These are phyloP conservation scores for Calonectria crousiana DNA, from an alignment of 2,329 filamentous ascomycete species.

Conservation along the genomic window DNA sequence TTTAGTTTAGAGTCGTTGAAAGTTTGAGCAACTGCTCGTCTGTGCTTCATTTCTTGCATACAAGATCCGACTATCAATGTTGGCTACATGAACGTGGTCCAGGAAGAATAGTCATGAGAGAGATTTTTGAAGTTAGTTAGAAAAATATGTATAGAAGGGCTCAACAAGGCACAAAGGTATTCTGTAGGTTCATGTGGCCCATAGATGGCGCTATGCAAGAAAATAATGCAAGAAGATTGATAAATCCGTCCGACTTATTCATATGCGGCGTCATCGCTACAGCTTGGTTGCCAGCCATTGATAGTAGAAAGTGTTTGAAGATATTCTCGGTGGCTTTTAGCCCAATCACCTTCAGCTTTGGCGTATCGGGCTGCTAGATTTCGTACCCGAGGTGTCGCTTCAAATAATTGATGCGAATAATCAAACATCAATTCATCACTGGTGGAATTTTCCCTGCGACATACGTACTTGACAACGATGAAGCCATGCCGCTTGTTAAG, in stretches of 20 bases:
- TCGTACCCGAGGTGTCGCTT: constrained; percentile 2
- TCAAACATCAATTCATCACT: constrained; percentile 3
- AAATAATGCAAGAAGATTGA: constrained; percentile 6
- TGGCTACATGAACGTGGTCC: constrained; percentile 23
- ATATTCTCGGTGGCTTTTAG: background rate
- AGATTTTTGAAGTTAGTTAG: background rate
- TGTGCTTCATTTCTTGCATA: background rate
- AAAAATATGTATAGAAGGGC: background rate
- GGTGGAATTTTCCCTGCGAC: background rate
- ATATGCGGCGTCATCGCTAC: background rate
- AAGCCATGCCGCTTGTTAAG: background rate
- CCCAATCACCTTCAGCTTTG: background rate
- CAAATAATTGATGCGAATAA: constrained; percentile 1
- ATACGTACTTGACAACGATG: background rate
- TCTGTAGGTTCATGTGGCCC: background rate
- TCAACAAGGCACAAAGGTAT: background rate
- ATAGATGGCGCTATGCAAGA: constrained; percentile 2
- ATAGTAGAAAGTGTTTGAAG: background rate
- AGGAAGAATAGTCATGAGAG: background rate
- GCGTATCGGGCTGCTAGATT: background rate
- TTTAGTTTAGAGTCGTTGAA: background rate
- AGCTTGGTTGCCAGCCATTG: background rate
- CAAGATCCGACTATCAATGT: constrained; percentile 16
- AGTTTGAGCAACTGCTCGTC: background rate
- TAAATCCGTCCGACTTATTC: background rate